Conservation (phyloP, 495 filamentous ascomycete species). For the Aspergillus panamensis region DNA sequence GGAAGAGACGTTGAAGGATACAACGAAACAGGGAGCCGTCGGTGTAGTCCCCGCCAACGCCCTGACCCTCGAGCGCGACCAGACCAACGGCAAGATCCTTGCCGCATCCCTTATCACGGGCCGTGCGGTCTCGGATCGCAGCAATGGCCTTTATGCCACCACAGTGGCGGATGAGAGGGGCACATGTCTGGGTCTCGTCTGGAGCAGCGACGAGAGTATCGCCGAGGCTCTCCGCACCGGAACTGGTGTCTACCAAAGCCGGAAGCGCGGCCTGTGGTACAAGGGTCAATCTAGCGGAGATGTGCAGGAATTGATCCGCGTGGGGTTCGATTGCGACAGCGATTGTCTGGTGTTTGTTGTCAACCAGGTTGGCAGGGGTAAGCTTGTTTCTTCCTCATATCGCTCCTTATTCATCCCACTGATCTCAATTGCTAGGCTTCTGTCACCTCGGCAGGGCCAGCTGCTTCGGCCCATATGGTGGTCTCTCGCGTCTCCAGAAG, state of each 20-base stretch:
- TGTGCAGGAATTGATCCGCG: conserved; percentile 78
- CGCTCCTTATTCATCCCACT: not conserved
- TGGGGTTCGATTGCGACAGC: conserved; percentile 86
- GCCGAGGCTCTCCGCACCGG: conserved; percentile 81
- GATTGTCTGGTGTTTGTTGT: conserved; percentile 90
- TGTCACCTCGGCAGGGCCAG: conserved; percentile 89
- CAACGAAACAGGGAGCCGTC: conserved; percentile 60
- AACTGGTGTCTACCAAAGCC: conserved; percentile 89
- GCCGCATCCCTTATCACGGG: conserved; percentile 67
- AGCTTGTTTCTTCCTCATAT: not conserved
- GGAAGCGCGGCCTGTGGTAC: conserved; percentile 93
- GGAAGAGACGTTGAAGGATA: conserved; percentile 46
- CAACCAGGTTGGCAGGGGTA: conserved; percentile 75
- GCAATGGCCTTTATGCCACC: conserved; percentile 83
- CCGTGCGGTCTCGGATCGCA: conserved; percentile 69
- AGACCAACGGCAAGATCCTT: conserved; percentile 54
- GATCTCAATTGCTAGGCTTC: conserved; percentile 58
- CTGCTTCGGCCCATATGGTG: conserved; percentile 83
- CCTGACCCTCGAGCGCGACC: conserved; percentile 62
- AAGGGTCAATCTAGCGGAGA: conserved; percentile 95
- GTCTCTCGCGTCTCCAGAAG: conserved; percentile 78
- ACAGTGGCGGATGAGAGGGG: conserved; percentile 88
- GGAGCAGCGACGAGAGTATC: conserved; percentile 88
- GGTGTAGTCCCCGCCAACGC: conserved; percentile 70
- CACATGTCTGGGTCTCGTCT: conserved; percentile 80